Conservation (phyloP, 139 green algal species). For the Diplosphaera chodatii region DNA sequence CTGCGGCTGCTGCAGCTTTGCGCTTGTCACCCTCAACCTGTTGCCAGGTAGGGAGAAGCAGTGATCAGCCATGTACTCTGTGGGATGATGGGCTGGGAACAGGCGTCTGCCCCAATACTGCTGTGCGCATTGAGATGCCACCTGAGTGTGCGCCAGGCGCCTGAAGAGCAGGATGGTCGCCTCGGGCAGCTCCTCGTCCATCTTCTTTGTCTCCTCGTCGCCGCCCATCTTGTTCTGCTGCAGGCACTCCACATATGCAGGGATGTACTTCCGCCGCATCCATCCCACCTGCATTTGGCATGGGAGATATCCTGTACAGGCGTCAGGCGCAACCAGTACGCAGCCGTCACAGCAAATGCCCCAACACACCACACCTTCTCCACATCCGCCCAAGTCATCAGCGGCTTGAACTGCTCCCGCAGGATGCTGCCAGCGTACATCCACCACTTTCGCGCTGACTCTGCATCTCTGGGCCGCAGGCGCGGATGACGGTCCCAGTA, state of each 20-base stretch:
- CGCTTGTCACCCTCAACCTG: conserved; percentile 22
- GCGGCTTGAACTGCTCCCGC: conserved; percentile 16
- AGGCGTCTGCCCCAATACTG: no score
- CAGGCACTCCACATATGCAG: conserved; percentile 48
- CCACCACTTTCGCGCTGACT: conserved; percentile 66
- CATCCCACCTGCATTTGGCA: conserved; percentile 15
- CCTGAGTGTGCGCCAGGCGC: conserved; percentile 59
- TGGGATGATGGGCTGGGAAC: no score
- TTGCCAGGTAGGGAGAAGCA: no score
- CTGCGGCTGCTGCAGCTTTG: conserved; percentile 11
- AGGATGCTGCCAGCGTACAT: conserved; percentile 60
- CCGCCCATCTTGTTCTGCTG: conserved; percentile 27
- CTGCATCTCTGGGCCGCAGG: conserved; percentile 24
- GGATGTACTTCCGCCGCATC: conserved; percentile 64
- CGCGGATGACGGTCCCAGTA: conserved; percentile 51
- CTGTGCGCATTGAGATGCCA: no score
- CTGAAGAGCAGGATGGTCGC: conserved; percentile 73
- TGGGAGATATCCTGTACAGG: no score
- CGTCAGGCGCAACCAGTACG: no score
- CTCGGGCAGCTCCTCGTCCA: conserved; percentile 70
- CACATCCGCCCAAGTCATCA: conserved; percentile 41
- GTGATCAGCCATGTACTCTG: no score
- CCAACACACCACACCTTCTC: conserved; percentile 11
- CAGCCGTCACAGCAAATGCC: no score
- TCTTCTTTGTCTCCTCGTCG: conserved; percentile 32